A percentile compares a stretch with the other conserved stretches of the same genome.
Conservation (phyloP, 2,329 filamentous ascomycete genomes). For the Neonectria sp. region DNA sequence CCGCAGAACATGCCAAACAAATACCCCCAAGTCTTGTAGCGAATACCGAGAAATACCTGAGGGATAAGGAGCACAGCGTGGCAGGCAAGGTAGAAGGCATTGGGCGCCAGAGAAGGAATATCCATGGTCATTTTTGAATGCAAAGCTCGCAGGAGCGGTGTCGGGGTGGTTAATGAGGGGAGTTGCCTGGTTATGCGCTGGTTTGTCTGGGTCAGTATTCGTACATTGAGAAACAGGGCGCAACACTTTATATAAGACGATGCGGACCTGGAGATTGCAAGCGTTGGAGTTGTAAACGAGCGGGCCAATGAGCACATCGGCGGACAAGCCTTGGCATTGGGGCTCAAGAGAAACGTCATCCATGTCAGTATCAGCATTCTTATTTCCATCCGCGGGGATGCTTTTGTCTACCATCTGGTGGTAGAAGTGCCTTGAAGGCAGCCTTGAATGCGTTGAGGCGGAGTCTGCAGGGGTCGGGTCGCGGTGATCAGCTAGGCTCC, state of each 20-base stretch:
- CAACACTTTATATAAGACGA: conserved; percentile 20
- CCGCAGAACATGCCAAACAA: conserved; percentile 65
- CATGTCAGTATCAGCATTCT: background rate
- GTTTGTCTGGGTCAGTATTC: background rate
- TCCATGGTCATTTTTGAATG: conserved; percentile 35
- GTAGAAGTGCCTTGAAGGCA: background rate
- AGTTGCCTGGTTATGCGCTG: background rate
- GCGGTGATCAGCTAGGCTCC: background rate
- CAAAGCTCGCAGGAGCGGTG: background rate
- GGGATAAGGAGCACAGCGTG: conserved; percentile 60
- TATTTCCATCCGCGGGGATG: conserved; percentile 3
- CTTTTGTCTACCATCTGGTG: background rate
- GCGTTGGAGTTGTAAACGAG: conserved; percentile 22
- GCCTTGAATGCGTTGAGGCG: conserved; percentile 12
- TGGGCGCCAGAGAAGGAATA: conserved; percentile 35
- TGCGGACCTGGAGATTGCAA: background rate
- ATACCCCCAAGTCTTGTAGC: conserved; percentile 59
- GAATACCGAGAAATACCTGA: conserved; percentile 56
- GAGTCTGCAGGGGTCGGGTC: conserved; percentile 13
- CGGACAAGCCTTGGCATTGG: conserved; percentile 5
- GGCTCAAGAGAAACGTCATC: conserved; percentile 4
- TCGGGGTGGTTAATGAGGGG: background rate
- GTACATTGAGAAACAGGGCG: background rate
- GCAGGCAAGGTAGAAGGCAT: conserved; percentile 54
- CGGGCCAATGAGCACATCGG: conserved; percentile 19